A percentile compares a stretch with the other conserved stretches of the same genome.
These are phyloP conservation scores for Gossypium schwendimanii DNA, from an alignment of 441 rosid genomes.

Conservation along the genomic window DNA sequence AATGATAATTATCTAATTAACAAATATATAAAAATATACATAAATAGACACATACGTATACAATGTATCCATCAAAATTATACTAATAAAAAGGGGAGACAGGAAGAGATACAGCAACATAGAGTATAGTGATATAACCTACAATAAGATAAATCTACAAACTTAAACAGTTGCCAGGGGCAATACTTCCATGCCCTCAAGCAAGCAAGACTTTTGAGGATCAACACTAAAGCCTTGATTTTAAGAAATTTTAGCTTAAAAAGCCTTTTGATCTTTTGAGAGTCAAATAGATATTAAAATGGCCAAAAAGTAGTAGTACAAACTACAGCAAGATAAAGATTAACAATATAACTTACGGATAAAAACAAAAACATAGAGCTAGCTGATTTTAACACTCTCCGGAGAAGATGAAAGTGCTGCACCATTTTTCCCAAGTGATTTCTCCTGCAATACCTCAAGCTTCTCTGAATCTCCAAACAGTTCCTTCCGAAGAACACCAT, in stretches of 20 bases:
- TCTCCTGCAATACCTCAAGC: constrained; percentile 16
- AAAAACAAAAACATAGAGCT: not conserved
- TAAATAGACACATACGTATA: not conserved
- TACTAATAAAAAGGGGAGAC: not conserved
- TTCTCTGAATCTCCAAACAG: constrained; percentile 26
- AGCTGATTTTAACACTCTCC: constrained; percentile 11
- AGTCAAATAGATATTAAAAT: constrained; percentile 1
- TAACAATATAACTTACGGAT: constrained; percentile 9
- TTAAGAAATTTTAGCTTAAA: not conserved
- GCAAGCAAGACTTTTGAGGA: not conserved
- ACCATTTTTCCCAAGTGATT: constrained; percentile 10
- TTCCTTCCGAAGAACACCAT: constrained; percentile 39
- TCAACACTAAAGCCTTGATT: not conserved
- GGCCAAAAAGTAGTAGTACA: not conserved
- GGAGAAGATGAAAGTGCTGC: constrained; percentile 17
- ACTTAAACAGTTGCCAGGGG: no score
- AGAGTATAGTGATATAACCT: not conserved
- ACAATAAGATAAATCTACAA: no score
- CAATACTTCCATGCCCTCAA: not conserved
- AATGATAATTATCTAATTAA: not conserved
- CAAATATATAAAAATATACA: not conserved
- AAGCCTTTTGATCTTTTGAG: not conserved
- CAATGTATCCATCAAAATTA: not conserved
- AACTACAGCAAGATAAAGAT: not conserved
- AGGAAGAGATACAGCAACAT: not conserved